Base-by-base conservation (phyloP, 129 eudicot species). In the Saussurea involucrata region DNA sequence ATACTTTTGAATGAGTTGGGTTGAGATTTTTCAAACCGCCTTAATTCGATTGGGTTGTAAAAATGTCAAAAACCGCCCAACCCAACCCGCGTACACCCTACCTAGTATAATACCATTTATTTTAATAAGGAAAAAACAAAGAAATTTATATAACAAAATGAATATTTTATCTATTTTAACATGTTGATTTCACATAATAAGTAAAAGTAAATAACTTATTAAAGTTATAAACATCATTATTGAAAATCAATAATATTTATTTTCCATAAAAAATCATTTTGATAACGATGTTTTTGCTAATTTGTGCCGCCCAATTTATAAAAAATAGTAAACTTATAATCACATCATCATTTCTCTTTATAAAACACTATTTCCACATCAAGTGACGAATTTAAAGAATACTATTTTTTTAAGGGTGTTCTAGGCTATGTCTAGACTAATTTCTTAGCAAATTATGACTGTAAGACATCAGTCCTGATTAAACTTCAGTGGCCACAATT, bases 261-360 rank as follows among this genome's bases (percentile, higher is more conserved):
- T 53, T 4, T 17, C 13, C 18, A n/a, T n/a, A 53, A 17, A 53
- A 53, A n/a, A 53, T 53, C 61, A 53, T 53, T 53, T 68, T 70
- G 76, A 78, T 29, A 40, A 71, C 64, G 76, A 78, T 42, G 64
- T 40, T 44, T 11, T 64, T 63, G 76, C 76, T 78, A 78, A 71
- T 21, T 78, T 37, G 60, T 72, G 78, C 77, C 83, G 83, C 78
- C 73, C 73, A 22, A 53, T 15, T 24, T 15, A 79, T 72, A 63
- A 72, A 71, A 79, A 34, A 79, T 70, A 36, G 20, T 22, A 70
- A 28, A 40, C 33, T 78, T 40, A 25, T 69, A 69, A 66, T 61
- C 76, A 60, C 76, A 78, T 27, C 60, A 61, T 61, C 63, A 28
- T 33, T 20, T 27, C 46, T 58, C 76, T 78, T 37, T 60, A 61